Conservation (phyloP, 140 eudicot species). For the Stevia rebaudiana region DNA sequence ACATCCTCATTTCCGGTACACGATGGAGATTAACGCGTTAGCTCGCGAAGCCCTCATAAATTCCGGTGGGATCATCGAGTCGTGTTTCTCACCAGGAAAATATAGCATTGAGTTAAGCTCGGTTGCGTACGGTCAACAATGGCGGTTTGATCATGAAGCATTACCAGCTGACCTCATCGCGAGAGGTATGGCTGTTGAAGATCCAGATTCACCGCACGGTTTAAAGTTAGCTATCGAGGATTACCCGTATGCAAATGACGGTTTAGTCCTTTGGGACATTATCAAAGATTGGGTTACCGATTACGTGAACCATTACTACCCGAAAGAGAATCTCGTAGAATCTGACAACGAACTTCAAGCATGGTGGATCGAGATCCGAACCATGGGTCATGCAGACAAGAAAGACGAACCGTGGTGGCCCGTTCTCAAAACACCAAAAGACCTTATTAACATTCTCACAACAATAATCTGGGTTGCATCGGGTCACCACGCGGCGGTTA, state of each 20-base stretch:
- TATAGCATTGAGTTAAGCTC: slow-evolving; percentile 49
- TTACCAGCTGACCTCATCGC: slow-evolving; percentile 59
- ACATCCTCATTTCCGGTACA: slow-evolving; percentile 64
- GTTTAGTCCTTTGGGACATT: slow-evolving; percentile 54
- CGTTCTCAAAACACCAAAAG: slow-evolving; percentile 34
- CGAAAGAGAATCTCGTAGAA: slow-evolving; percentile 24
- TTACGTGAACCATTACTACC: slow-evolving; percentile 48
- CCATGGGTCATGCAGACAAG: slow-evolving; percentile 47
- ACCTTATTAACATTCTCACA: slow-evolving; percentile 26
- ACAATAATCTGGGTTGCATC: slow-evolving; percentile 42
- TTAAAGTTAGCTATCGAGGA: slow-evolving; percentile 48
- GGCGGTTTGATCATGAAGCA: slow-evolving; percentile 59
- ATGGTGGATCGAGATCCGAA: slow-evolving; percentile 59
- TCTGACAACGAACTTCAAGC: slow-evolving; percentile 37
- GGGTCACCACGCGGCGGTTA: slow-evolving; percentile 44
- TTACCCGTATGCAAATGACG: slow-evolving; percentile 64
- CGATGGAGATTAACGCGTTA: slow-evolving; percentile 59
- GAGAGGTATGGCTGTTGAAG: slow-evolving; percentile 55
- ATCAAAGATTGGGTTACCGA: slow-evolving; percentile 50
- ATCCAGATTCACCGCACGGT: slow-evolving; percentile 43
- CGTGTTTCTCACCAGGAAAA: slow-evolving; percentile 37
- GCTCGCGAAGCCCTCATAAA: slow-evolving; percentile 52
- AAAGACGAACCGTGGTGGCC: slow-evolving; percentile 73
- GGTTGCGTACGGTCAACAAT: slow-evolving; percentile 34
- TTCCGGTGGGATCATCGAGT: slow-evolving; percentile 46